Evolutionary conservation across 176 grass and related monocot genomes (phyloP), one percentile per base, ranked within the genome.

Genomic region (Phragmites australis): DNA sequence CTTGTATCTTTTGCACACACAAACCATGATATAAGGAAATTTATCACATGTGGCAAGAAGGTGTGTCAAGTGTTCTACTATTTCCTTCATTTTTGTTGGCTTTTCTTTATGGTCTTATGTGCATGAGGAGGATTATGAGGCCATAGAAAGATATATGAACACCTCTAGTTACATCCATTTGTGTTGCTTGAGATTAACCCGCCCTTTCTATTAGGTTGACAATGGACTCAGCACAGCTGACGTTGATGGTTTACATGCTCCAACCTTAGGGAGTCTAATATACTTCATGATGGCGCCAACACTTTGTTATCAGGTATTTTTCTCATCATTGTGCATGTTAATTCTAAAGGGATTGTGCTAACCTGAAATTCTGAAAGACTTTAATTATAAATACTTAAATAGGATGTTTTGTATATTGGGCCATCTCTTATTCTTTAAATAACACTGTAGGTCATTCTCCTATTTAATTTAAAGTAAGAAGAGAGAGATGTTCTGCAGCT

Each of bases 261-360:
- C 89, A 70, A 94, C 79, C 61, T 90, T 94, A 31, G 82, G 88
- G 77, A 89, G 81, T 50, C 84, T 98, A 39, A 44, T 79, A 77
- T 94, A 94, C 83, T 98, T 98, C 78, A 90, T 98, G 79, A 74
- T 98, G 83, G 95, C 95, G 86, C 95, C 95, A 18, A 94, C 95
- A 63, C 84, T 98, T 45, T 94, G 95, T 87, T 98, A 94, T 54
- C 94, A 97, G 94, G 94, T 97, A 88, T 29, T 78, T 87, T 51
- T 72, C 12, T 61, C 21, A 5, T 64, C 34, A 73, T 55, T 26
- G 26, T 32, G 19, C 39, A 32, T 69, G 5, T 51, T 34, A 68
- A 53, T 70, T 73, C 39, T 27, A 60, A 53, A 61, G 22, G 8
- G 48, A 19, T 48, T 4, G 12, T 50, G 65, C 31, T 22, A 61